Conservation (phyloP, 108 stramenopile genomes). For the Cyclostephanos tholiformis region DNA sequence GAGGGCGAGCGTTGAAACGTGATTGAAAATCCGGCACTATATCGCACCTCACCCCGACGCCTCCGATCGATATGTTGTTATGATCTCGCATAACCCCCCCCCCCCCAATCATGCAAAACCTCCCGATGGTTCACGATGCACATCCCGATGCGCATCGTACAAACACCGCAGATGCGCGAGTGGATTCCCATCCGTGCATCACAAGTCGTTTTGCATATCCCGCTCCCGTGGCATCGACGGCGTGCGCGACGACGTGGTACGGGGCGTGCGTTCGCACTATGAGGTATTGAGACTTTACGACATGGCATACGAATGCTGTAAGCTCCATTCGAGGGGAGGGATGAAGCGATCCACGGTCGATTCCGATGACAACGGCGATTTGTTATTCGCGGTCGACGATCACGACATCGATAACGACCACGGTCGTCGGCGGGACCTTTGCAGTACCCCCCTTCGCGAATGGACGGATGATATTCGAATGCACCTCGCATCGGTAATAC, state of each 20-base stretch:
- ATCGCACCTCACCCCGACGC: no score
- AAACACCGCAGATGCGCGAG: constrained; percentile 24
- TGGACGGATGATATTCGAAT: constrained; percentile 26
- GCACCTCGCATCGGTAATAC: constrained; percentile 23
- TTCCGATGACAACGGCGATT: neutral
- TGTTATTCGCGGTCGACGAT: neutral
- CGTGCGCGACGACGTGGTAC: constrained; percentile 26
- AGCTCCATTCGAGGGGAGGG: constrained; percentile 15
- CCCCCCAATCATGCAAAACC: no score
- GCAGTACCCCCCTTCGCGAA: constrained; percentile 19
- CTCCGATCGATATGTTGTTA: no score
- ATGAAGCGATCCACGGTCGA: neutral
- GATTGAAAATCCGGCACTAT: no score
- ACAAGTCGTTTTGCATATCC: constrained; percentile 53
- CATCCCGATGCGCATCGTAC: no score
- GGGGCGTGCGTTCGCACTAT: constrained; percentile 40
- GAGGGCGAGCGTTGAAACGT: no score
- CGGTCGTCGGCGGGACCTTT: constrained; percentile 1
- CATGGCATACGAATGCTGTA: constrained; percentile 36
- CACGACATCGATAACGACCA: neutral
- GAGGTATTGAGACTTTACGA: constrained; percentile 40
- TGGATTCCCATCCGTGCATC: constrained; percentile 50
- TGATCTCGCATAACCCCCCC: no score
- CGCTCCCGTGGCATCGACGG: constrained; percentile 29
- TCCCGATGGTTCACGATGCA: no score